Evolutionary conservation across 768 basidiomycete species (phyloP).

Genomic region (Rossbeevera mucosa): DNA sequence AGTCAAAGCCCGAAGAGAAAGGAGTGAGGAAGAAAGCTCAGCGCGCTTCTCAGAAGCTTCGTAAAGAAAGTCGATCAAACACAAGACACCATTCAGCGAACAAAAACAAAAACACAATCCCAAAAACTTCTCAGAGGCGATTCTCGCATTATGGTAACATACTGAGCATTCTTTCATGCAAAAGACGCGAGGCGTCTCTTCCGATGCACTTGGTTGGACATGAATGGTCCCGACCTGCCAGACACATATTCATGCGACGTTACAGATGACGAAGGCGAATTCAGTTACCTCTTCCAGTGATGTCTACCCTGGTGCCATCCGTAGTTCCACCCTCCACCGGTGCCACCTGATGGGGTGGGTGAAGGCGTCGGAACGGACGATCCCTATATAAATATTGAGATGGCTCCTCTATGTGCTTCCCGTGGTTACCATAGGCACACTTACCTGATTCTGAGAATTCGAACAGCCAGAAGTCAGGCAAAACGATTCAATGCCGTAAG

Average conservation of each 20-base stretch:
- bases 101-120: neutral
- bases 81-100: neutral
- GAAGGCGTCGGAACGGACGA: neutral
- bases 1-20: neutral
- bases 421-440: neutral
- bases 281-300: slow-evolving; percentile 4
- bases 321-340: neutral
- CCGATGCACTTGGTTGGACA: slow-evolving; percentile 1
- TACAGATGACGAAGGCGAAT: neutral
- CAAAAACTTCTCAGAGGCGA: neutral
- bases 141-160: neutral
- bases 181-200: slow-evolving; percentile 5
- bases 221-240: neutral
- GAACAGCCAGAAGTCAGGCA: neutral
- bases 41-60: neutral
- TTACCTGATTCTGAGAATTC: neutral
- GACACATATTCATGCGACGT: neutral
- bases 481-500: neutral
- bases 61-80: neutral
- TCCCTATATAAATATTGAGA: neutral
- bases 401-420: neutral
- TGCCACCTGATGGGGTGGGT: neutral
- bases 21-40: neutral
- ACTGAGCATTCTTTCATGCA: neutral
- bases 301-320: neutral